Base-by-base conservation (phyloP, 2,329 filamentous ascomycete species). In the Nemania abortiva region DNA sequence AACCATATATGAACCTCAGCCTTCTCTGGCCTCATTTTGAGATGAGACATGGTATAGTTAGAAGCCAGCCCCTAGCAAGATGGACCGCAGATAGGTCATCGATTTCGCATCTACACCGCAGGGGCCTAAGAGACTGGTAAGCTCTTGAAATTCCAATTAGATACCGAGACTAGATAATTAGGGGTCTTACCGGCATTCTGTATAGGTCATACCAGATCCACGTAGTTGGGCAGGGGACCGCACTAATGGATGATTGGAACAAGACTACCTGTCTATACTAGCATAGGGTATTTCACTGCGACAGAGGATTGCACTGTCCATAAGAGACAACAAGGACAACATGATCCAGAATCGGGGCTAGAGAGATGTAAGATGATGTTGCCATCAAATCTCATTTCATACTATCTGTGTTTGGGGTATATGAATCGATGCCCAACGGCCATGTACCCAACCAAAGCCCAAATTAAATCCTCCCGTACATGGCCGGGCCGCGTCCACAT, bases 381-480 rank as follows among this genome's bases (percentile, higher is more conserved):
- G 34, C 11, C n/a, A 22, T 54, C 20, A 34, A 47, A 37, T 59
- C 24, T 62, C 49, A 52, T 57, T 45, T 58, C 24, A 7, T 29
- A 22, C 6, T 45, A 45, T 42, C 31, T 22, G 47, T 39, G 29
- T 22, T 56, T n/a, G 13, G 34, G 4, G 22, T 62, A 58, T 45
- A 63, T 63, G 27, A 49, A 58, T 20, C 34, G 45, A 29, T 6
- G 13, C 18, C 34, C 27, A 20, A 47, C 2, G 18, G 31, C 34
- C 9, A 54, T 18, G 39, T 27, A 45, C 34, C 27, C 22, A 22
- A 18, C 47, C 47, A 50, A 50, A 24, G 9, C n/a, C 47, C n/a
- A n/a, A 24, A 42, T 42, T 42, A 42, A 7, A 55, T 37, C 13
- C 13, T 58, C 63, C 55, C 47, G 47, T 53, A 52, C 54, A 59